Evolutionary conservation across 2,329 filamentous ascomycete species (phyloP).

Genomic region (Penicillium griseofulvum): DNA sequence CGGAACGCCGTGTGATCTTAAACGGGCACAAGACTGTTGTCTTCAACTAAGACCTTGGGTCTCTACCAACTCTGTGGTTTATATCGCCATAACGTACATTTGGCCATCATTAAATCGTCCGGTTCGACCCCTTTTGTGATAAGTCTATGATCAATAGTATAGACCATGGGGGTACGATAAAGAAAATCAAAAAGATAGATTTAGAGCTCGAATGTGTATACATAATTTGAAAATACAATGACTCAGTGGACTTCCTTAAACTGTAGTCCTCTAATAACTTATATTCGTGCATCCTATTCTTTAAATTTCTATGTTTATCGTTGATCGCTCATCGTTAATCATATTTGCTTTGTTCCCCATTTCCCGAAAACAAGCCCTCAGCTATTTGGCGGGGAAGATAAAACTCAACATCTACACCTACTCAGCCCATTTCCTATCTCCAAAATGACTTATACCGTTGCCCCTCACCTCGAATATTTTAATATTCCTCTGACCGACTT

Average conservation of each 20-base stretch:
- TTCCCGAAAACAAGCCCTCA: not conserved
- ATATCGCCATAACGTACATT: not conserved
- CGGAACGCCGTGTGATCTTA: conserved; percentile 72
- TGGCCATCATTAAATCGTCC: not conserved
- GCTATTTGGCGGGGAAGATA: not conserved
- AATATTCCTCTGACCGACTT: conserved; percentile 29
- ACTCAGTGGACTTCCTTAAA: not conserved
- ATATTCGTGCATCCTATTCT: not conserved
- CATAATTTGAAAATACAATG: not conserved
- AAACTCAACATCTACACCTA: not conserved
- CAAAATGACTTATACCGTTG: conserved; percentile 24
- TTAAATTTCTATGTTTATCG: not conserved
- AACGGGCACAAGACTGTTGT: conserved; percentile 80
- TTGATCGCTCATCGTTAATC: not conserved
- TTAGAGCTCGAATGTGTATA: not conserved
- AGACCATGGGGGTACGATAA: not conserved
- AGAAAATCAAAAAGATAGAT: not conserved
- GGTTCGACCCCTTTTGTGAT: not conserved
- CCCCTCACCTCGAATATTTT: conserved; percentile 32
- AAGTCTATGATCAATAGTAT: not conserved
- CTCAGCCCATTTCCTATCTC: not conserved
- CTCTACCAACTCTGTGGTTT: not conserved
- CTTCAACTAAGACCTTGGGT: conserved; percentile 51
- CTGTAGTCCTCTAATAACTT: too few relatives aligned
- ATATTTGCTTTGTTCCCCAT: not conserved